A percentile compares a stretch with the other conserved stretches of the same genome.
Conservation (phyloP, 2,329 filamentous ascomycete genomes). For the Botrytis elliptica region DNA sequence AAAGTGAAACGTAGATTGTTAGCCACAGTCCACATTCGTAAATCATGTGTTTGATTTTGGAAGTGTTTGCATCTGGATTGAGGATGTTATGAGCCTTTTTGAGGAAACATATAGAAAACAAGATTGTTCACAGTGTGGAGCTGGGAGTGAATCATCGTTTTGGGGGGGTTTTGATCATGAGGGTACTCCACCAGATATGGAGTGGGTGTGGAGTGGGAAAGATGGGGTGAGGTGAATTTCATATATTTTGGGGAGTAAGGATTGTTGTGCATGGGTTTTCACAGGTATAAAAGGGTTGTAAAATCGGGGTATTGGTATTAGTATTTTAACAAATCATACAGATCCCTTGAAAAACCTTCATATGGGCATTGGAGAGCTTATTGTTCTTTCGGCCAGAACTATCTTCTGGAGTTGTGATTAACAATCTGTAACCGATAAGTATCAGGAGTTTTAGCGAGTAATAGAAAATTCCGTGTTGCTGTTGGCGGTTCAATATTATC, state of each 20-base stretch:
- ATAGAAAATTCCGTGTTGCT: neutral
- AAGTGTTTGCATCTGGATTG: neutral
- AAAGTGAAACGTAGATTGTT: neutral
- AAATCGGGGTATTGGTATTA: no score
- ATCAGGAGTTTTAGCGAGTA: neutral
- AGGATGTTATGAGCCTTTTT: neutral
- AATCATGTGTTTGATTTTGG: neutral
- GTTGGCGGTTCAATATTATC: neutral
- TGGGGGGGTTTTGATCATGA: no score
- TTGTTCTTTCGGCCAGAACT: neutral
- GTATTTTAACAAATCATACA: neutral
- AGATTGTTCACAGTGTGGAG: neutral
- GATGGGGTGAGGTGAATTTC: no score
- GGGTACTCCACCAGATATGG: no score
- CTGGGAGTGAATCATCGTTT: neutral
- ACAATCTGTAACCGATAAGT: fast-evolving
- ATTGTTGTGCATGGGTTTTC: neutral
- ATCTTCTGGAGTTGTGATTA: fast-evolving
- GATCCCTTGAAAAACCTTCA: no score
- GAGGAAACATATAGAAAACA: neutral
- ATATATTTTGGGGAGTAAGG: no score
- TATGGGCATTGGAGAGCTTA: no score
- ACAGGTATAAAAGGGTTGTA: neutral
- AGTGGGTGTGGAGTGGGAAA: neutral
- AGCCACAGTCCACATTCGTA: neutral